A percentile compares a stretch with the other conserved stretches of the same genome.
Conservation (phyloP, 306 rosid genomes). For the Heteromeles arbutifolia region DNA sequence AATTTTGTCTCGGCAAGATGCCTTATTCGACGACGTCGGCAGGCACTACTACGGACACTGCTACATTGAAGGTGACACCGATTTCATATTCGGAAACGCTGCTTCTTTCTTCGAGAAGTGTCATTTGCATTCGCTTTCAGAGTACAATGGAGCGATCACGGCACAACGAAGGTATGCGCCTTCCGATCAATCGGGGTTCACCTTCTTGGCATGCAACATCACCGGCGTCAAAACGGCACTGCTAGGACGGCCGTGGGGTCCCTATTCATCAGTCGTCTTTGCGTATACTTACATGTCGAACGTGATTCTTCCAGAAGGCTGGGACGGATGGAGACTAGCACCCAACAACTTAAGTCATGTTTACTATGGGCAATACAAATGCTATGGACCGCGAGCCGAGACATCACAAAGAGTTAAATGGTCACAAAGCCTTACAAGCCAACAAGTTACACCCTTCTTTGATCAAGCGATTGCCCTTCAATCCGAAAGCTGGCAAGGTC, state of each 20-base stretch:
- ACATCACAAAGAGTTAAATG: too few relatives aligned
- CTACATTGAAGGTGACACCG: too few relatives aligned
- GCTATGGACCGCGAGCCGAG: too few relatives aligned
- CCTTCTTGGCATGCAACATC: neutral
- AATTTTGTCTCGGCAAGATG: too few relatives aligned
- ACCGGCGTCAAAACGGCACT: neutral
- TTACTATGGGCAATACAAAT: neutral
- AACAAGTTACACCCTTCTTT: neutral
- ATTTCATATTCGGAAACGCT: too few relatives aligned
- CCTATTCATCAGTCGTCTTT: neutral
- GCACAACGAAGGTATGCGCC: neutral
- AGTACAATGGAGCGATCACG: neutral
- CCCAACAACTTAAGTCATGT: too few relatives aligned
- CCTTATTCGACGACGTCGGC: too few relatives aligned
- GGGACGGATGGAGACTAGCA: neutral
- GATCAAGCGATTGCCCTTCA: neutral
- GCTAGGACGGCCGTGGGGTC: neutral
- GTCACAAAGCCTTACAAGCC: neutral
- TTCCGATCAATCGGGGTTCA: neutral
- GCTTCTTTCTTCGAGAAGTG: too few relatives aligned
- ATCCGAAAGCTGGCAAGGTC: neutral
- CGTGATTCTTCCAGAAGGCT: neutral
- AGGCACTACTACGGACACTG: too few relatives aligned
- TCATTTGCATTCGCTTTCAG: neutral
- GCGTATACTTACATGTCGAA: neutral